phyloP scores from a whole-genome alignment of 768 basidiomycete species.

The Psilocybe subaeruginosa region DNA sequence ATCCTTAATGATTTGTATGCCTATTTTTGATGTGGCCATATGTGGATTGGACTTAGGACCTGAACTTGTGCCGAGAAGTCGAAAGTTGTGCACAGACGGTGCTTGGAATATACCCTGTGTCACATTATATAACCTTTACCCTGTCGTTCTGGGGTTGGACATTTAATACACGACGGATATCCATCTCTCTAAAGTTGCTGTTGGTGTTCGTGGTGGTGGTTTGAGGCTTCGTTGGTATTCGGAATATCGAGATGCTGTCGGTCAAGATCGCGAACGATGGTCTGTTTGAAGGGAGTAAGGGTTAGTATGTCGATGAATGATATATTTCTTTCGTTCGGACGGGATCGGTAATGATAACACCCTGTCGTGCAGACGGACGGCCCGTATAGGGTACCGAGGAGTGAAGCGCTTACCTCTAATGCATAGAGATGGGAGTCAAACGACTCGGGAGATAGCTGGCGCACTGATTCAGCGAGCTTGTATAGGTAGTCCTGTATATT shows the following conservation, averaged over 20 bases:
- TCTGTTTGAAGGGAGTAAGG: neutral
- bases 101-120: too few relatives aligned
- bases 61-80: too few relatives aligned
- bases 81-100: too few relatives aligned
- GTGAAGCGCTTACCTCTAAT: slow-evolving; percentile 62
- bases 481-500: slow-evolving; percentile 81
- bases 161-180: too few relatives aligned
- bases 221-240: neutral
- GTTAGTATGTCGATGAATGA: neutral
- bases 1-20: too few relatives aligned
- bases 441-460: slow-evolving; percentile 73
- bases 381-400: neutral
- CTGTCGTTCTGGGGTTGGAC: too few relatives aligned
- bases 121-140: too few relatives aligned
- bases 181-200: neutral
- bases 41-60: too few relatives aligned
- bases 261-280: slow-evolving; percentile 10
- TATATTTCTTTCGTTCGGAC: neutral
- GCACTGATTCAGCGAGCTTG: slow-evolving; percentile 70
- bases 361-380: too few relatives aligned
- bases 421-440: slow-evolving; percentile 77
- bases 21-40: too few relatives aligned
- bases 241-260: neutral
- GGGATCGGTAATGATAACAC: too few relatives aligned
- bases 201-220: neutral